Base-by-base conservation (phyloP, 306 rosid genomes). In the Cucurbita moschata region DNA sequence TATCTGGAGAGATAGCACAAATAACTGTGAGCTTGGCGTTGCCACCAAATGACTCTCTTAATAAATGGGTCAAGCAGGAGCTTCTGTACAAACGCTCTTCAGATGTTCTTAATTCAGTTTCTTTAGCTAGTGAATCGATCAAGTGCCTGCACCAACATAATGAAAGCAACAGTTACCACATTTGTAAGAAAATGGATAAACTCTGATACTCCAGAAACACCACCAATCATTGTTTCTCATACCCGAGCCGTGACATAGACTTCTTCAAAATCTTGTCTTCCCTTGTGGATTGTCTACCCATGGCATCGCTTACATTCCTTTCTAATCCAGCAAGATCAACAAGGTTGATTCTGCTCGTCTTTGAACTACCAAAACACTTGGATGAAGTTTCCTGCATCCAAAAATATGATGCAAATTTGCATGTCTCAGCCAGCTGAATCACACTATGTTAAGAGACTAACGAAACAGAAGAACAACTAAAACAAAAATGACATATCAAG, bases 301-400 rank as follows among this genome's bases (percentile, higher is more conserved):
- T 80, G 44, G 82, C 92, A 42, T 87, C 95, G 38, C 65, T 82
- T 79, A 83, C 87, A 69, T 88, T 89, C 77, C 85, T 84, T 75
- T 91, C 96, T 73, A 83, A 74, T 53, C 96, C 99, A 66, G 96
- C 99, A 76, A 95, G 96, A 88, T 95, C 97, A 70, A 95, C 80
- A 77, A 95, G 79, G 86, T 87, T 87, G 81, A 91, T 87, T 85
- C 96, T 91, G 87, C 97, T 95, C 51, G 96, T 84, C 83, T 91
- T 95, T 69, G 99, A 95, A 77, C 97, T 91, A 72, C 92, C 96
- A 79, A 91, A 91, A 76, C 89, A 77, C 73, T 86, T 90, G 46
- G 87, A 87, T 67, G 92, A 85, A 76, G 83, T 76, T 74, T 83
- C 97, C 99, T 89, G 85, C 75, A 30, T 70, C 23, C 21, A 26